phyloP scores from a whole-genome alignment of 1,284 basidiomycete genomes.

The Ustilago loliicola region DNA sequence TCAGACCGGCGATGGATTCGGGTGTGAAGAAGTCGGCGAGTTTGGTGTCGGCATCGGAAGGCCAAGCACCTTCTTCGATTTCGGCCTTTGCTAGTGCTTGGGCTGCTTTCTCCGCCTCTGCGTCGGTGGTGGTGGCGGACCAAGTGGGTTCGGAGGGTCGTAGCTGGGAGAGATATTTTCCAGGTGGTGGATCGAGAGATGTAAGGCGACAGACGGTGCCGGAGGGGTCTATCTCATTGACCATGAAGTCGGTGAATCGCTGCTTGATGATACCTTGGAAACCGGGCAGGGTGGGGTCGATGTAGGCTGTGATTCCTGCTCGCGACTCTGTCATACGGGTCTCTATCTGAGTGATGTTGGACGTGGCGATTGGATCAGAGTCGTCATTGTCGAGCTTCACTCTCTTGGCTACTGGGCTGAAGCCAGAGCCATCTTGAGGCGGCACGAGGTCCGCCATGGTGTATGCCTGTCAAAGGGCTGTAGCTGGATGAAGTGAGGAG shows the following conservation, averaged over 20 bases:
- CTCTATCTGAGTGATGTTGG: conserved; percentile 4
- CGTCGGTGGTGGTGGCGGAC: not conserved
- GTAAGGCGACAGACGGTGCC: conserved; percentile 50
- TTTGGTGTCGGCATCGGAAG: conserved; percentile 26
- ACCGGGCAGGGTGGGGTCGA: conserved; percentile 49
- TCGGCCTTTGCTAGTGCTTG: conserved; percentile 2
- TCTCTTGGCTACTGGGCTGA: conserved; percentile 19
- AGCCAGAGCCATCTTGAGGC: not conserved
- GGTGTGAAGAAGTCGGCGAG: conserved; percentile 36
- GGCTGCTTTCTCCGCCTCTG: conserved; percentile 1
- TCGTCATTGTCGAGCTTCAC: not conserved
- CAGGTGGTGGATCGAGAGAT: conserved; percentile 50
- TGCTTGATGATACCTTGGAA: conserved; percentile 68
- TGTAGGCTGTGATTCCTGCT: conserved; percentile 59
- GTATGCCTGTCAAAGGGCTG: not conserved
- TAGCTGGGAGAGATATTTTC: conserved; percentile 32
- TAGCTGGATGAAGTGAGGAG: not conserved
- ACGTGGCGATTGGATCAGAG: not conserved
- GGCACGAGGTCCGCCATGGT: not conserved
- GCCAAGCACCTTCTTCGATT: conserved; percentile 28
- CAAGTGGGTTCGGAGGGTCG: conserved; percentile 1
- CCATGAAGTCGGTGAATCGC: conserved; percentile 65
- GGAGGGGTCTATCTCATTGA: conserved; percentile 56
- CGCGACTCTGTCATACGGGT: conserved; percentile 44
- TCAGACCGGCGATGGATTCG: conserved; percentile 25